phyloP scores from a whole-genome alignment of 2,329 filamentous ascomycete genomes.

The Fusarium sp. region DNA sequence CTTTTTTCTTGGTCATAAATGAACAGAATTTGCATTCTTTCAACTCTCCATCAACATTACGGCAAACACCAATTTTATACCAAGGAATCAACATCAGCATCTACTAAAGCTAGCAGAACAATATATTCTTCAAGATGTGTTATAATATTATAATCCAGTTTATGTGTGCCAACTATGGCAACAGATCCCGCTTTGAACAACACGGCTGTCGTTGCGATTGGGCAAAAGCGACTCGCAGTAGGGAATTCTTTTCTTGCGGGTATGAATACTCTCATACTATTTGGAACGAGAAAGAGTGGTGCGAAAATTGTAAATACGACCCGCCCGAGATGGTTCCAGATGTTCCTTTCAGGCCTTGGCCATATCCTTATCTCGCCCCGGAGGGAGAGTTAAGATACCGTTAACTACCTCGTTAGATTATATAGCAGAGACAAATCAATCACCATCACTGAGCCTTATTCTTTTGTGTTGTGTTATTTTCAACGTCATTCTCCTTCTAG shows the following conservation, averaged over 20 bases:
- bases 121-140: background rate
- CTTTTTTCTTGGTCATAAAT: background rate
- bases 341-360: background rate
- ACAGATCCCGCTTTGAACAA: background rate
- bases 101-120: fast-evolving
- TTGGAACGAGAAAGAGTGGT: background rate
- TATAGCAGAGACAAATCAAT: background rate
- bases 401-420: background rate
- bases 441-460: background rate
- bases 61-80: background rate
- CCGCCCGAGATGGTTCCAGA: background rate
- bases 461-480: fast-evolving
- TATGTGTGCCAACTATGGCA: background rate
- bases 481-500: background rate
- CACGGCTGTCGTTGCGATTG: background rate
- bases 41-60: background rate
- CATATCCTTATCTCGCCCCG: background rate
- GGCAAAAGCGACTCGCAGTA: background rate
- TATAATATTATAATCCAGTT: background rate
- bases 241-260: background rate
- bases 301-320: background rate
- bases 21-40: fast-evolving
- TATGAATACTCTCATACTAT: background rate
- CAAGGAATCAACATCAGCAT: background rate
- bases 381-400: background rate